Evolutionary conservation across 2,329 filamentous ascomycete species (phyloP), one percentile per base, ranked within the genome.

Genomic region (Pseudogymnoascus sp.): DNA sequence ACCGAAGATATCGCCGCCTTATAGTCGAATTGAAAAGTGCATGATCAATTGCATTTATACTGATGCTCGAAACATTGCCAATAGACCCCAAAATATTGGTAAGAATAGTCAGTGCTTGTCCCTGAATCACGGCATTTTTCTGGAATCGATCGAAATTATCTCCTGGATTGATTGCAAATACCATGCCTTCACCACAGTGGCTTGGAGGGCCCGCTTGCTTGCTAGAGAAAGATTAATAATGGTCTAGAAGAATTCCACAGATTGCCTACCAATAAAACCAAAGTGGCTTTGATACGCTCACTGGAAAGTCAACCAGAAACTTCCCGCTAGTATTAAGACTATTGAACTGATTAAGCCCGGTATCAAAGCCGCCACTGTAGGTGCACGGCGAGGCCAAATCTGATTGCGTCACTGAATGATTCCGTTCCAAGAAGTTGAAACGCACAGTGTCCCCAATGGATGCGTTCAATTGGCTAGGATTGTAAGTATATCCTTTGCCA

Each of bases 351-450:
- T 88, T 63, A 62, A 66, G 88, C 58, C 85, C 85, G 11, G 86
- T 87, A 76, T 90, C 84, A 77, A 87, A 83, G 62, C 86, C 87
- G 57, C 80, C 81, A 4, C 76, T 79, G 60, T 79, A 74, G 59
- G 79, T 77, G 75, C 88, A 91, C 8, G 88, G 88, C 1, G 76
- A 76, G 58, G 77, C 78, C 68, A 90, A 89, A 13, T 79, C 76
- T 35, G 87, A 89, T 74, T 90, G 87, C 1, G 86, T 88, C 61
- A 83, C 84, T 21, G 86, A 89, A 78, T 90, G 87, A 79, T 90
- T 90, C 73, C 81, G 78, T 68, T 81, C 80, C 73, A 86, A 78
- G 78, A 90, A 90, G 66, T 82, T 81, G 74, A 90, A 90, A 72
- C 86, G 74, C 67, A 91, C 81, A 68, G 83, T 84, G 72, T 90